Conservation (phyloP, 2,329 filamentous ascomycete species). For the Claviceps maximensis region DNA sequence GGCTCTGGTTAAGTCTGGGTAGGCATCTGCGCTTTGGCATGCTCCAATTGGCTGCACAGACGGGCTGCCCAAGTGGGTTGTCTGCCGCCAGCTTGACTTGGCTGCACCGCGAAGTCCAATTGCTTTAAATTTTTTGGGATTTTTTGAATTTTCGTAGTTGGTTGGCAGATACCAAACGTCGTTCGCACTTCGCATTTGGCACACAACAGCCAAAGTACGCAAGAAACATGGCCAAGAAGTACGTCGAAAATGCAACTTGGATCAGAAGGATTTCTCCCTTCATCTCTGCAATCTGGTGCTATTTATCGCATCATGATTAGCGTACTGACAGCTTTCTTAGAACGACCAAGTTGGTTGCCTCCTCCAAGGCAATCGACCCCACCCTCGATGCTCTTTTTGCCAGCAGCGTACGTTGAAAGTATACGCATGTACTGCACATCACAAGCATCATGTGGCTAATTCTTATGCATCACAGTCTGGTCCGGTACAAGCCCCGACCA, state of each 20-base stretch:
- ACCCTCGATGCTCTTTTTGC: constrained; percentile 57
- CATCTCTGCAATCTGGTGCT: neutral
- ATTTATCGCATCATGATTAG: constrained; percentile 9
- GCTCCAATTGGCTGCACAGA: neutral
- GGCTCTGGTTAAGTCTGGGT: constrained; percentile 6
- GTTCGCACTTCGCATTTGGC: neutral
- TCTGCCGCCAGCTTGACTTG: neutral
- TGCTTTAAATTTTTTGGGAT: neutral
- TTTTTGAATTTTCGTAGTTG: constrained; percentile 3
- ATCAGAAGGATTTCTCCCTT: neutral
- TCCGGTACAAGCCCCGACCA: constrained; percentile 33
- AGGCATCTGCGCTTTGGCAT: neutral
- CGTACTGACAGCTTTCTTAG: constrained; percentile 17
- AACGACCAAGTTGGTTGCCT: constrained; percentile 24
- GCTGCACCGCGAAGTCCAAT: neutral
- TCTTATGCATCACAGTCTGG: constrained; percentile 27
- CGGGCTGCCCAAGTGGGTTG: neutral
- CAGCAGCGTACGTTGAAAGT: constrained; percentile 46
- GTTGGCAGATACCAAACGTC: neutral
- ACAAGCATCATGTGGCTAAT: neutral
- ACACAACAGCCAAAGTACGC: neutral
- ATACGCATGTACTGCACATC: neutral
- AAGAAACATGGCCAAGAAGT: constrained; percentile 13
- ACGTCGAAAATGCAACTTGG: constrained; percentile 5
- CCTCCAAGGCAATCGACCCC: constrained; percentile 51